Percentiles rank a stretch among this genome's conserved stretches.
Conservation (phyloP, 1,139 yeast species). For the Petasospora rhodanensis region DNA sequence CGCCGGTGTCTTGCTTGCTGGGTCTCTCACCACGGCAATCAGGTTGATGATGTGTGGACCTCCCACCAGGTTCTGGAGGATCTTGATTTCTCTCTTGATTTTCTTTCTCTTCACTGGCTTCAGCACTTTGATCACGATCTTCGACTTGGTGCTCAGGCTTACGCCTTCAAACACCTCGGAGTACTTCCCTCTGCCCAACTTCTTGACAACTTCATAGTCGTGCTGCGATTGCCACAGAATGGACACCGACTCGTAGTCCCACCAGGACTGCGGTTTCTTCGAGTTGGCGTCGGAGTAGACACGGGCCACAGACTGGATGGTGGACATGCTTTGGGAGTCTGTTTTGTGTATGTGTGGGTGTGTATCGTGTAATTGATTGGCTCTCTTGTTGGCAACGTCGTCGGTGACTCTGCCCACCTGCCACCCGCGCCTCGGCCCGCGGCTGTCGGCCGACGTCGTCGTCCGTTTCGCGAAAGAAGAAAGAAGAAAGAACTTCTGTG, state of each 20-base stretch:
- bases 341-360: too few relatives aligned
- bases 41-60: slow-evolving; percentile 71
- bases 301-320: slow-evolving; percentile 42
- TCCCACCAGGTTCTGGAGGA: slow-evolving; percentile 66
- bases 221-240: slow-evolving; percentile 70
- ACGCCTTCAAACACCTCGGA: slow-evolving; percentile 73
- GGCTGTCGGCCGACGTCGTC: too few relatives aligned
- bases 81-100: slow-evolving; percentile 72
- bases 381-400: too few relatives aligned
- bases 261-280: slow-evolving; percentile 61
- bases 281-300: slow-evolving; percentile 68
- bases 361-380: too few relatives aligned
- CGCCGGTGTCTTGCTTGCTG: slow-evolving; percentile 69
- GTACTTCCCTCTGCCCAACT: slow-evolving; percentile 77
- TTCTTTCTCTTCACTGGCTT: slow-evolving; percentile 80
- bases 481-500: too few relatives aligned
- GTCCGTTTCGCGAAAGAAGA: too few relatives aligned
- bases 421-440: too few relatives aligned
- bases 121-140: slow-evolving; percentile 60
- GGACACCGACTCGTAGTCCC: slow-evolving; percentile 73
- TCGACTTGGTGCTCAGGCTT: slow-evolving; percentile 40
- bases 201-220: slow-evolving; percentile 64
- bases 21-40: slow-evolving; percentile 73
- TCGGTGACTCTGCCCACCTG: too few relatives aligned
- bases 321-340: too few relatives aligned